Conservation (phyloP, 805 yeast genomes). For the Lipomyces sp. region DNA sequence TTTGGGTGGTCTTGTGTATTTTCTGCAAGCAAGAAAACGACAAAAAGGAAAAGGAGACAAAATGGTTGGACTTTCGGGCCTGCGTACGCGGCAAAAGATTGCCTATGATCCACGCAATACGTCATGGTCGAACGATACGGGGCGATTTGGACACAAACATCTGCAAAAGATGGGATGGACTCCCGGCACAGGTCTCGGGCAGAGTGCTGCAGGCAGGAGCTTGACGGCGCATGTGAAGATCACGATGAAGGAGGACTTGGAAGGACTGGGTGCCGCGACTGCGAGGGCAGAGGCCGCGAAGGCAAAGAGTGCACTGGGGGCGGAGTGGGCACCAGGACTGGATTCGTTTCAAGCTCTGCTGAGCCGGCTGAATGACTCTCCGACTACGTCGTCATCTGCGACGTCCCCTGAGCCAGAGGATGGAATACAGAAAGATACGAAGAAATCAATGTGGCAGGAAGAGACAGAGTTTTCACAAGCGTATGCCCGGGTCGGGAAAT, state of each 20-base stretch:
- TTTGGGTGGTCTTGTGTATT: neutral
- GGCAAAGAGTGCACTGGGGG: conserved; percentile 55
- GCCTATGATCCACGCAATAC: conserved; percentile 94
- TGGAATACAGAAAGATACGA: conserved; percentile 46
- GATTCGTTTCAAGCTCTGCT: conserved; percentile 89
- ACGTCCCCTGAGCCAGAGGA: neutral
- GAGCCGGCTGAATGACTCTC: conserved; percentile 78
- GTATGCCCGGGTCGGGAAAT: conserved; percentile 51
- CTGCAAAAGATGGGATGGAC: conserved; percentile 83
- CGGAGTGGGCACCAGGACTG: conserved; percentile 83
- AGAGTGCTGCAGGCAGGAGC: conserved; percentile 46
- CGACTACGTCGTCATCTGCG: neutral
- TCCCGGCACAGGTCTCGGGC: conserved; percentile 87
- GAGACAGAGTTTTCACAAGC: conserved; percentile 52
- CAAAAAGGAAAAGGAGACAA: neutral
- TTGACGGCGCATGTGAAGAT: conserved; percentile 82
- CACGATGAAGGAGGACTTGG: conserved; percentile 70
- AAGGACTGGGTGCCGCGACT: conserved; percentile 65
- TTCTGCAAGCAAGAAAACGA: too few relatives aligned
- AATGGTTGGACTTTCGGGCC: conserved; percentile 50
- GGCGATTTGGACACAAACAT: conserved; percentile 84
- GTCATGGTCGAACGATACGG: conserved; percentile 83
- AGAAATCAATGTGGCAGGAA: conserved; percentile 48
- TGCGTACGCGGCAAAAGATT: conserved; percentile 74
- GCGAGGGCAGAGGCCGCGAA: conserved; percentile 61